phyloP scores from a whole-genome alignment of 1,139 yeast species.

The Pichia terricola region DNA sequence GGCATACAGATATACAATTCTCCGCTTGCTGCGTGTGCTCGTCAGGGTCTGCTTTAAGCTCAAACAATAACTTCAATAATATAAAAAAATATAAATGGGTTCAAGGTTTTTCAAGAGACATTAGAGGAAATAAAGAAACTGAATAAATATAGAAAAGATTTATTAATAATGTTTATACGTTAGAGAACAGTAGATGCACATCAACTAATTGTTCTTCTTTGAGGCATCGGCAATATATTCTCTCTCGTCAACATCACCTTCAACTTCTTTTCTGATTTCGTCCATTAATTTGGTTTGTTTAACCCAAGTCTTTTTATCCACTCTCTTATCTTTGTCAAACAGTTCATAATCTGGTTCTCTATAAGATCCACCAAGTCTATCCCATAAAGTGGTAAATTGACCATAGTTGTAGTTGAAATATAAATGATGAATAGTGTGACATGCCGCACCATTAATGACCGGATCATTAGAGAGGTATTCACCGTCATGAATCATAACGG shows the following conservation, averaged over 20 bases:
- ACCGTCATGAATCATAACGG: slow-evolving; percentile 97
- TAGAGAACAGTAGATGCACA: too few species aligned
- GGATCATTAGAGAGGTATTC: slow-evolving; percentile 91
- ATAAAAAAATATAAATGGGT: too few species aligned
- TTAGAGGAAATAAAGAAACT: too few species aligned
- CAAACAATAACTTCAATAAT: too few species aligned
- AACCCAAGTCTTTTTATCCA: slow-evolving; percentile 56
- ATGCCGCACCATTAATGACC: slow-evolving; percentile 92
- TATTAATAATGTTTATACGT: too few species aligned
- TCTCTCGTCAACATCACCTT: slow-evolving; percentile 59
- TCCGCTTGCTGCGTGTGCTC: too few species aligned
- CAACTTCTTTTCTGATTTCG: slow-evolving; percentile 66
- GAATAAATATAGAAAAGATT: too few species aligned
- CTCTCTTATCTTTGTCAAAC: slow-evolving; percentile 56
- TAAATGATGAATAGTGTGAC: slow-evolving; percentile 93
- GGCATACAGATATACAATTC: too few species aligned
- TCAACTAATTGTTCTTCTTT: slow-evolving; percentile 8
- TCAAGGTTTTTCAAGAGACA: too few species aligned
- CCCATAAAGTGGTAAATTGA: slow-evolving; percentile 97
- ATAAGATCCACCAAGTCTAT: slow-evolving; percentile 87
- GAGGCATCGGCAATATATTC: slow-evolving; percentile 36
- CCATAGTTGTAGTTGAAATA: slow-evolving; percentile 97
- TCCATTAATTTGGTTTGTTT: slow-evolving; percentile 74
- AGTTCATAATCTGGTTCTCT: slow-evolving; percentile 85
- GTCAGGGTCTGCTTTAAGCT: too few species aligned